Percentiles rank a stretch among this genome's conserved stretches.
phyloP scores from a whole-genome alignment of 2,329 filamentous ascomycete genomes.

The Byssochlamys sp. region DNA sequence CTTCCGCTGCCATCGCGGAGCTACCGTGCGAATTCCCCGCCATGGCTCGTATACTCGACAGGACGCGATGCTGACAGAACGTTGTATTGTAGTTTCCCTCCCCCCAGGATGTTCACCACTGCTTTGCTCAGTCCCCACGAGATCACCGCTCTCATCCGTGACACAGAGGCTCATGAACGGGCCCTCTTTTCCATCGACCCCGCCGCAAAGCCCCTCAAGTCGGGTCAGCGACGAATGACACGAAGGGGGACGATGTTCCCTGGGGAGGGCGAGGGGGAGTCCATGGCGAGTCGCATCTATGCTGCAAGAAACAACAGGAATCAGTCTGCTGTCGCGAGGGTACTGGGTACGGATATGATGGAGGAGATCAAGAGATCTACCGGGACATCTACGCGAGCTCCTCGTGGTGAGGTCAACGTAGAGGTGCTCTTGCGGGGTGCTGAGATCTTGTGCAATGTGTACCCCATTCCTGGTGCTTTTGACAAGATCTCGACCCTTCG shows the following conservation, averaged over 20 bases:
- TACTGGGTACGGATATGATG: conserved; percentile 78
- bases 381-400: conserved; percentile 43
- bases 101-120: conserved; percentile 90
- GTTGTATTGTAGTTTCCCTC: conserved; percentile 61
- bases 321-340: conserved; percentile 76
- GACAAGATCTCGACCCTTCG: conserved; percentile 68
- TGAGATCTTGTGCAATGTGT: conserved; percentile 81
- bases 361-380: conserved; percentile 59
- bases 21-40: conserved; percentile 50
- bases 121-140: conserved; percentile 79
- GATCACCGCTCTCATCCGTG: conserved; percentile 86
- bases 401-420: conserved; percentile 67
- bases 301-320: conserved; percentile 52
- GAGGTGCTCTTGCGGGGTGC: conserved; percentile 75
- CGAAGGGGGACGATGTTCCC: conserved; percentile 43
- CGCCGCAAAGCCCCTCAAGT: conserved; percentile 42
- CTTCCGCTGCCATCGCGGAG: conserved; percentile 65
- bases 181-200: conserved; percentile 87
- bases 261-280: conserved; percentile 22
- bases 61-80: neutral
- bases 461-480: conserved; percentile 67
- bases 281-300: conserved; percentile 39
- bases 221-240: conserved; percentile 37
- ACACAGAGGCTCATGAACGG: conserved; percentile 88
- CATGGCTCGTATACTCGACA: neutral